phyloP scores from a whole-genome alignment of 164 flowering plant genomes.

The Kingdonia uniflora region DNA sequence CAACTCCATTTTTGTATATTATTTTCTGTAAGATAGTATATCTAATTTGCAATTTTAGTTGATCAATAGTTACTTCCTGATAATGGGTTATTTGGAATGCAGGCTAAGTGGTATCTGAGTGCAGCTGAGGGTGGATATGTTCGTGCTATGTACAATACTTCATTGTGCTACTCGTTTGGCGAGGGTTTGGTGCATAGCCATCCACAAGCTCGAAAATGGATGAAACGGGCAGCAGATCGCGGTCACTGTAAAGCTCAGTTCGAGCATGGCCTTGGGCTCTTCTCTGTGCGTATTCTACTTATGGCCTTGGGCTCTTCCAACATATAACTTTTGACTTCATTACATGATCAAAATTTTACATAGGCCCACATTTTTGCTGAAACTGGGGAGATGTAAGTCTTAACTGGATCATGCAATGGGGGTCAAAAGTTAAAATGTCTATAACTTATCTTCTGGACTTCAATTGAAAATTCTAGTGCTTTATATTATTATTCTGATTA shows the following conservation, averaged over 20 bases:
- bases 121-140: constrained; percentile 94
- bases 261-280: constrained; percentile 77
- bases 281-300: constrained; percentile 32
- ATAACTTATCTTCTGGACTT: no score
- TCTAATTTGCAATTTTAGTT: neutral
- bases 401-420: no score
- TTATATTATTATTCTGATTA: no score
- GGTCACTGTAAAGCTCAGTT: constrained; percentile 91
- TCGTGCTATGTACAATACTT: constrained; percentile 89
- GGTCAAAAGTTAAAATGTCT: no score
- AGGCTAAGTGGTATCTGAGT: constrained; percentile 79
- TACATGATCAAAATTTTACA: no score
- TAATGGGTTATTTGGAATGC: constrained; percentile 11
- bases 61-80: constrained; percentile 1
- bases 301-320: no score
- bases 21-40: no score
- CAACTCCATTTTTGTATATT: no score
- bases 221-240: constrained; percentile 86
- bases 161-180: constrained; percentile 74
- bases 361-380: no score
- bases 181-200: constrained; percentile 54
- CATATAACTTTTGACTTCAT: no score
- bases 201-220: constrained; percentile 68
- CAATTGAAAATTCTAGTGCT: no score
- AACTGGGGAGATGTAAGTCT: no score